Evolutionary conservation across 345 rosid genomes (phyloP), one percentile per base, ranked within the genome.

Genomic region (Garcia nutans): DNA sequence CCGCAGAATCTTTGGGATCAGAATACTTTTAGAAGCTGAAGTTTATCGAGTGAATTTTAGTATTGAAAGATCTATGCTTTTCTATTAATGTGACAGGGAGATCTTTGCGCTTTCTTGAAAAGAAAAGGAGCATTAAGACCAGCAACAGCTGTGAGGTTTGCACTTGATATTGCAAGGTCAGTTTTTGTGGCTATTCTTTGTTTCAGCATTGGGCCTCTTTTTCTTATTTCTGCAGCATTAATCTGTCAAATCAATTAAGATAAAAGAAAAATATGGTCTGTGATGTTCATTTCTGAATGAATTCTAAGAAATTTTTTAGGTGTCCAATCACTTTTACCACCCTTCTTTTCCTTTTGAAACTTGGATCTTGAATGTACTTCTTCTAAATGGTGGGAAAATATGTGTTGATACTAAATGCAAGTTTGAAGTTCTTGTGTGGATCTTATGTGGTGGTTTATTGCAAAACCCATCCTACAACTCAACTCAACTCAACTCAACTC

Each of bases 81-180:
- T 58, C 11, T 57, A 19, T 19, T 52, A 16, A 56, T 82, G 28
- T 76, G 77, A 15, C 83, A 96, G 99, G 99, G 98, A 26, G 98
- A 93, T 85, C 87, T 96, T 55, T 77, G 86, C 76, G 88, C 71
- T 42, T 86, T 79, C 84, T 83, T 93, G 77, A 87, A 84, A 76
- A 80, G 76, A 49, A 90, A 85, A 85, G 90, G 91, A 81, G 89
- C 93, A 57, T 31, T 92, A 70, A 87, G 74, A 79, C 87, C 92
- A 33, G 70, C 77, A 12, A 79, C 54, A 66, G 96, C 97, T 74
- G 87, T 96, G 81, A 84, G 82, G 76, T 88, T 90, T 8, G 98
- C 97, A 4, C 98, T 96, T 81, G 98, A 96, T 84, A 96, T 96
- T 81, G 97, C 99, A 72, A 90, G 99, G 99, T 93, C 12, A 52